Evolutionary conservation across 108 stramenopile species (phyloP).

Genomic region (Fistulifera solaris): DNA sequence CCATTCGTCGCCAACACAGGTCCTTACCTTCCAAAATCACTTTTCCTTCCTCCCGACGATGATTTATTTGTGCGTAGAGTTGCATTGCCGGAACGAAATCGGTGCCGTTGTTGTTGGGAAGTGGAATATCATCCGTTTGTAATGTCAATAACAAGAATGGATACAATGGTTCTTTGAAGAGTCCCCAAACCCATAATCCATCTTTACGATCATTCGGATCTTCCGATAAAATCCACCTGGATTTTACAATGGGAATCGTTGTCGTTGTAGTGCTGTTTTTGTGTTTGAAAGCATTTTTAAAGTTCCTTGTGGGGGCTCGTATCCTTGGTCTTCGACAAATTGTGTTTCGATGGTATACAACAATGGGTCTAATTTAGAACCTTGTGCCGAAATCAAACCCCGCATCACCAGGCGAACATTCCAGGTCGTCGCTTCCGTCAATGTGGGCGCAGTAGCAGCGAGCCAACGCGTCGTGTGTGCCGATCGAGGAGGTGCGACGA

Average conservation of each 20-base stretch:
- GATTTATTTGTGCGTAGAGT: constrained; percentile 66
- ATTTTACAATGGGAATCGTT: constrained; percentile 21
- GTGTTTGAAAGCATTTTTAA: constrained; percentile 18
- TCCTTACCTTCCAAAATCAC: constrained; percentile 21
- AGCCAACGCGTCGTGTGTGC: too few relatives aligned
- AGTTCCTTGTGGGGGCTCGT: constrained; percentile 75
- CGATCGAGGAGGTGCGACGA: too few relatives aligned
- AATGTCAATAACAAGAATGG: constrained; percentile 77
- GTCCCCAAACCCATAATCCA: constrained; percentile 87
- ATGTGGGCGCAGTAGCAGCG: constrained; percentile 19
- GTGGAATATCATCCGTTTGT: constrained; percentile 53
- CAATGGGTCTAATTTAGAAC: constrained; percentile 38
- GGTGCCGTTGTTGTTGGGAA: constrained; percentile 18
- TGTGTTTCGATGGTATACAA: constrained; percentile 48
- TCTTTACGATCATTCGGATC: constrained; percentile 81
- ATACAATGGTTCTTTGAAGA: constrained; percentile 86
- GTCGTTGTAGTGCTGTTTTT: constrained; percentile 8
- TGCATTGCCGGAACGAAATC: constrained; percentile 59
- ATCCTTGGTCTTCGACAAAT: constrained; percentile 79
- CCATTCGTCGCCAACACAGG: constrained; percentile 37
- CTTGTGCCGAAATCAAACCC: constrained; percentile 49
- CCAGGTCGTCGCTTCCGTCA: constrained; percentile 75
- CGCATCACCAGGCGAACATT: constrained; percentile 51
- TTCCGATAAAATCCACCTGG: constrained; percentile 74
- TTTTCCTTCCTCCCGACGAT: constrained; percentile 41